Conservation (phyloP, 805 yeast species). For the Monosporozyma aquatica region DNA sequence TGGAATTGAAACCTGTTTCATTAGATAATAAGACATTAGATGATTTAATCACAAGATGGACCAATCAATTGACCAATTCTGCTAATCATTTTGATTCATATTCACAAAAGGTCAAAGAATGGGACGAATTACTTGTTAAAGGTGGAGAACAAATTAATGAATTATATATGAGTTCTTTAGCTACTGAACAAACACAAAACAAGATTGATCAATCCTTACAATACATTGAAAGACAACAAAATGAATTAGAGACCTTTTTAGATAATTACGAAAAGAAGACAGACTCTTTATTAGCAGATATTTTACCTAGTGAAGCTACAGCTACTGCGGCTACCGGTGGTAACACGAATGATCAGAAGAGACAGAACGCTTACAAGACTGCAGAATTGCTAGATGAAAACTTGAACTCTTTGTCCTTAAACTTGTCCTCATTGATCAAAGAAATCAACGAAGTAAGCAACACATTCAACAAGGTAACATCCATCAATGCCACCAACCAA, state of each 20-base stretch:
- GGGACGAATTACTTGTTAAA: conserved; percentile 79
- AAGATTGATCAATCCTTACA: conserved; percentile 80
- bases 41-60: conserved; percentile 89
- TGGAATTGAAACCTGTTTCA: conserved; percentile 61
- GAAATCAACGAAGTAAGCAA: conserved; percentile 81
- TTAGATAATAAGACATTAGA: conserved; percentile 87
- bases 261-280: conserved; percentile 61
- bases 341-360: conserved; percentile 57
- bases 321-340: conserved; percentile 16
- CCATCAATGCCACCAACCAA: conserved; percentile 27
- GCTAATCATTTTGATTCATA: conserved; percentile 67
- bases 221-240: conserved; percentile 86
- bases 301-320: conserved; percentile 18
- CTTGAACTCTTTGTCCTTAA: conserved; percentile 66
- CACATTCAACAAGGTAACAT: conserved; percentile 57
- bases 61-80: conserved; percentile 68
- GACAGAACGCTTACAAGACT: conserved; percentile 80
- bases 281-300: conserved; percentile 31
- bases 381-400: conserved; percentile 82
- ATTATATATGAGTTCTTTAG: conserved; percentile 64
- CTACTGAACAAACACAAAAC: conserved; percentile 77
- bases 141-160: conserved; percentile 81
- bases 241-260: conserved; percentile 74
- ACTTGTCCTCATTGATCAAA: conserved; percentile 61
- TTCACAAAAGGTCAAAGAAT: conserved; percentile 62